Conservation (phyloP, 106 monocot species). For the Dendrobium officinale region DNA sequence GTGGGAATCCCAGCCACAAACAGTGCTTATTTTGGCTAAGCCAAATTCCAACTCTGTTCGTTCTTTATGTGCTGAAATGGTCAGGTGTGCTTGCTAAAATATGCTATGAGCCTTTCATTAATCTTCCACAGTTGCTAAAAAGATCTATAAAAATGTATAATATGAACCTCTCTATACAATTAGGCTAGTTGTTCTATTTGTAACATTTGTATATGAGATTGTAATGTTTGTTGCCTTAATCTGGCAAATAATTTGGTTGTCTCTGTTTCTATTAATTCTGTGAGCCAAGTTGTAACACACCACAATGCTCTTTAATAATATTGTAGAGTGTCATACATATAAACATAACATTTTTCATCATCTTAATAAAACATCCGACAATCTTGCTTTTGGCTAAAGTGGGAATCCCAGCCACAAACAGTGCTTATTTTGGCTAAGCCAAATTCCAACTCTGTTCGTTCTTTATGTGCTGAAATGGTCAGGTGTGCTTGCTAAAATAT, state of each 20-base stretch:
- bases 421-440: conserved; percentile 94
- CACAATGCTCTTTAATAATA: too few relatives aligned
- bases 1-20: conserved; percentile 93
- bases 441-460: conserved; percentile 73
- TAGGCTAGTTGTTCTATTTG: neutral
- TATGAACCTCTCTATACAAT: neutral
- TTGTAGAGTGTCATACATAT: too few relatives aligned
- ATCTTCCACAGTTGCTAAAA: conserved; percentile 1
- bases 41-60: conserved; percentile 86
- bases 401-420: conserved; percentile 89
- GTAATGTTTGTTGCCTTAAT: neutral
- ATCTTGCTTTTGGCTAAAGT: conserved; percentile 56
- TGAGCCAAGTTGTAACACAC: neutral
- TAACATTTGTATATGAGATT: neutral
- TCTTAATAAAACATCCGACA: too few relatives aligned
- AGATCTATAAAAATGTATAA: neutral
- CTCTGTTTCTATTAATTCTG: neutral
- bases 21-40: conserved; percentile 87
- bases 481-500: conserved; percentile 49
- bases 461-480: conserved; percentile 77
- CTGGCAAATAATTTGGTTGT: neutral
- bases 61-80: conserved; percentile 68
- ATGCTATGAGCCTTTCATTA: neutral
- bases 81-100: conserved; percentile 58
- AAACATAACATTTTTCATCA: too few relatives aligned